These are phyloP conservation scores for Parachaetomium inaequale DNA, from an alignment of 495 filamentous ascomycete species.

Conservation along the genomic window DNA sequence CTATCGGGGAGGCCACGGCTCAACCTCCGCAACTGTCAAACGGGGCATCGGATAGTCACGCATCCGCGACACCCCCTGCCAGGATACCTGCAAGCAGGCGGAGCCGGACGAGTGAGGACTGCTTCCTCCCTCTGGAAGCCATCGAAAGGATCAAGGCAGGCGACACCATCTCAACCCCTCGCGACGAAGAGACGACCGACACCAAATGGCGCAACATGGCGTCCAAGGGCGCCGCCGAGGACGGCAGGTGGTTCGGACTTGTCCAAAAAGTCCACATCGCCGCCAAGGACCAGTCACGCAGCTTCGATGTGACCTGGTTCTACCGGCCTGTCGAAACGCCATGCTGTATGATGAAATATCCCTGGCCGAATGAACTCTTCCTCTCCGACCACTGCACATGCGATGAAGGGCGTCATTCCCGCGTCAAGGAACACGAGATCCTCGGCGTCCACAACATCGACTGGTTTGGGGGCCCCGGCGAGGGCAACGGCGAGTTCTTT, in stretches of 20 bases:
- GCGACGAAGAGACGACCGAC: slow-evolving; percentile 35
- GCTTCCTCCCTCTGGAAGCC: slow-evolving; percentile 7
- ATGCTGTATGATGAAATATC: slow-evolving; percentile 60
- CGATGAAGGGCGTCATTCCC: slow-evolving; percentile 32
- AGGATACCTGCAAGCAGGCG: not conserved
- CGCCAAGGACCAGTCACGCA: slow-evolving; percentile 27
- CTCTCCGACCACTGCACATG: slow-evolving; percentile 75
- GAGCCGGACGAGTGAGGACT: not conserved
- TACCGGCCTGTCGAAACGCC: slow-evolving; percentile 66
- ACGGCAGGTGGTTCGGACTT: slow-evolving; percentile 60
- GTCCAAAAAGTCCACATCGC: slow-evolving; percentile 53
- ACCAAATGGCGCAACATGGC: slow-evolving; percentile 54
- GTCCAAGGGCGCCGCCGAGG: slow-evolving; percentile 36
- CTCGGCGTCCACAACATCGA: slow-evolving; percentile 51
- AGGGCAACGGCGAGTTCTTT: slow-evolving; percentile 50
- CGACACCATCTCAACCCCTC: slow-evolving; percentile 42
- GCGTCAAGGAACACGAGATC: slow-evolving; percentile 51
- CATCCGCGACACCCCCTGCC: not conserved
- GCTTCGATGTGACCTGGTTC: slow-evolving; percentile 65
- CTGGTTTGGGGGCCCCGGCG: slow-evolving; percentile 50
- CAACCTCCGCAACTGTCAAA: not conserved
- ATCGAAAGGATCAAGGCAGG: slow-evolving; percentile 32
- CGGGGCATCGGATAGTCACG: not conserved
- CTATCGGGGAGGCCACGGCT: slow-evolving; percentile 13
- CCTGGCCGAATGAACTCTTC: slow-evolving; percentile 67